Base-by-base conservation (phyloP, 2,329 filamentous ascomycete genomes). In the Paecilomyces sp. region DNA sequence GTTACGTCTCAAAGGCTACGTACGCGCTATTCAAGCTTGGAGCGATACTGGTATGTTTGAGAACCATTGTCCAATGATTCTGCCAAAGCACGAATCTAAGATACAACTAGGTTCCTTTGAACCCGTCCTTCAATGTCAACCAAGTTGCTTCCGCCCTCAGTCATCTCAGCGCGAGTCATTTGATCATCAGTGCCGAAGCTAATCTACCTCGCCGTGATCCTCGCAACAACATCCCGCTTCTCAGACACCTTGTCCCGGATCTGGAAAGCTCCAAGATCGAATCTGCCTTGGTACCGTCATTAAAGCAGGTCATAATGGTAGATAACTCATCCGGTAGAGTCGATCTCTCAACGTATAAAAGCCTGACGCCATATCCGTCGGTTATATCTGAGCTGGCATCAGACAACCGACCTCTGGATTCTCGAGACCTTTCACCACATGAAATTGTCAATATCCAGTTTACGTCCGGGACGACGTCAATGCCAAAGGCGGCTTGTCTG, bases 391-490 rank as follows among this genome's bases (percentile, higher is more conserved):
- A 76, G 9, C 73, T 82, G 61, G 75, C 78, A 4, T 72, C 70
- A n/a, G 68, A 74, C 58, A 69, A 68, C 55, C 62, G 60, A 55
- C 61, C 73, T 62, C 59, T 89, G 76, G 67, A 75, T 68, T 62
- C 79, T 74, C 72, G 79, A 70, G 11, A 66, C 67, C 31, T 73
- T 25, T 74, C 79, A 88, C 80, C 86, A 0, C 73, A 84, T 62
- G 93, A 97, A 56, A 86, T 89, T 2, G 88, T 95, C 65, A 97
- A 97, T 71, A 96, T 97, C 64, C 93, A 97, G 74, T 97, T 97
- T 78, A 99, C 94, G 0, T 93, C 89, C 0, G 94, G 93, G n/a
- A 97, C 94, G 0, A 97, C 94, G 0, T 90, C 90, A 0, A 81
- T 84, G 68, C 93, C 92, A 24, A 97, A 97, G 77, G 94, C 94